Base-by-base conservation (phyloP, 345 rosid genomes). In the Brassica nigra region DNA sequence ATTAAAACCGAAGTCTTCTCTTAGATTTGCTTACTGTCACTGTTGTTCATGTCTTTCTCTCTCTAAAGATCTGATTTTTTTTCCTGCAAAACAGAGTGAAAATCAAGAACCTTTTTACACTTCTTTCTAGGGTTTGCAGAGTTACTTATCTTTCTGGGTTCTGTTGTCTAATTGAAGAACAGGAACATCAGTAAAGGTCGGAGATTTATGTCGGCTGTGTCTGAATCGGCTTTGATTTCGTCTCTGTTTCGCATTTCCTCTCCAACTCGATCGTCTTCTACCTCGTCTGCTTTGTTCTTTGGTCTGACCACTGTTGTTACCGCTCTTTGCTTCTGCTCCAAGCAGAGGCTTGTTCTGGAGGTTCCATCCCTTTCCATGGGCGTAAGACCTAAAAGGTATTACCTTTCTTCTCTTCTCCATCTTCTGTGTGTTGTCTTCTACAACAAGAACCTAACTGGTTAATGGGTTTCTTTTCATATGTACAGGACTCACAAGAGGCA, bases 151-250 rank as follows among this genome's bases (percentile, higher is more conserved):
- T 68, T 42, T 67, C 34, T 42, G 34, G 58, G 58, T 14, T 75
- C 9, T 63, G 15, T n/a, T 74, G 66, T 80, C 62, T 80, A 0
- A 59, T 68, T 62, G 70, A 70, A 68, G 73, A 80, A 80, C 76
- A 80, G 76, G 55, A 70, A 70, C 62, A 62, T 1, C 49, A 67
- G 37, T 62, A 11, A 66, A 76, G 83, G 76, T 49, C 64, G 31
- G 70, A 15, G 87, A 86, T 95, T 68, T 85, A 90, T 95, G 99
- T 87, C 95, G 94, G 93, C 90, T 88, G 81, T 80, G 76, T 86
- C 71, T 87, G 89, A 78, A 82, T 82, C 88, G 88, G 87, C 86
- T 86, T 83, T 84, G 88, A 85, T 85, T 88, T 86, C 82, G 89
- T 85, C 91, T 87, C 86, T 74, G 85, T 88, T 81, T 83, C 76